Evolutionary conservation across 768 basidiomycete species (phyloP), one percentile per base, ranked within the genome.

Genomic region (Phaffia australis): DNA sequence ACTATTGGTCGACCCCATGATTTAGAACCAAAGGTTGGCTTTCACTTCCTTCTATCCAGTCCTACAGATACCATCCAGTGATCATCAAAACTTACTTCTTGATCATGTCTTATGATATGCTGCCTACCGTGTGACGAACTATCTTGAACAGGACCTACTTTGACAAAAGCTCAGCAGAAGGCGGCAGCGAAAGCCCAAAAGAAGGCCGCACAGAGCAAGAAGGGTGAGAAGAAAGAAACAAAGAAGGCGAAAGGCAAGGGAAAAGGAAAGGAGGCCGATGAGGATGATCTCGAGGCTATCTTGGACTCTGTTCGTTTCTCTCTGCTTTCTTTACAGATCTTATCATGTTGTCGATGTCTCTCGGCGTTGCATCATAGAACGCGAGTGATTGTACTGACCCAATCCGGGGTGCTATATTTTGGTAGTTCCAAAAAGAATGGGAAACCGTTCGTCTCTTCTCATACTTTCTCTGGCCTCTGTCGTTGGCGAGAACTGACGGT

Each of bases 231-330:
- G 70, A 87, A 87, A 71, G 79, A 83, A 73, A 72, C 72, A 47
- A 71, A 73, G 59, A 71, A 69, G 30, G 61, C 74, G 69, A 71
- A 73, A 52, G 72, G 72, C 21, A 72, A 74, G 61, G 69, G 72
- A 16, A 71, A 84, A 46, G 81, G 35, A 42, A 42, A 79, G 6
- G 84, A 83, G 50, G 82, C 83, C 32, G 85, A 86, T 18, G 78
- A 79, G 48, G 75, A 77, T 69, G 87, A 93, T 79, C 80, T 94
- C 6, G 88, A 94, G 72, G 82, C 80, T 2, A 89, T 93, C 66
- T 80, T 93, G 42, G 89, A 88, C 72, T 88, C 69, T 58, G 68
- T 63, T 50, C 71, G 67, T 59, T n/a, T 49, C 32, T 71, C 25
- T 58, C 30, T 25, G n/a, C 3, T 58, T 8, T 23, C 56, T 54